Percentiles rank a stretch among this genome's conserved stretches.
These are phyloP conservation scores for Triglochin maritima DNA, from an alignment of 106 monocot species.

Conservation along the genomic window DNA sequence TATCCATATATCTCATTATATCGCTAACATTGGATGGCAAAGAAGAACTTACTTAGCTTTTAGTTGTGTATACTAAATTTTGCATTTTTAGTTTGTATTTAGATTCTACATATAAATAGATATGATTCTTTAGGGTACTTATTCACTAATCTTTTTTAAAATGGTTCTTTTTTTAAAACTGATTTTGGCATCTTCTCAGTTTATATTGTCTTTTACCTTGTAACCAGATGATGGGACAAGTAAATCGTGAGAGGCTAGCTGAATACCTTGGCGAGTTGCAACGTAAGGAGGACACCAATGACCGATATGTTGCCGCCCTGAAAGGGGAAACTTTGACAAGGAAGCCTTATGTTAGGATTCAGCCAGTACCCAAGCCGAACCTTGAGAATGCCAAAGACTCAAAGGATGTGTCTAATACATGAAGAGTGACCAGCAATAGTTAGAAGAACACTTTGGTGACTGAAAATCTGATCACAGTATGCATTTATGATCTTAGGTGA, in stretches of 20 bases:
- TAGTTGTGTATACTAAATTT: too few species aligned
- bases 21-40: too few species aligned
- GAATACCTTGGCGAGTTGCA: constrained; percentile 92
- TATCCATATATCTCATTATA: too few species aligned
- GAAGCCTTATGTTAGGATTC: constrained; percentile 81
- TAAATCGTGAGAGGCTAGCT: constrained; percentile 74
- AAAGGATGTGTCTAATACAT: background rate
- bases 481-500: too few species aligned
- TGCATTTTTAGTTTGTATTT: too few species aligned
- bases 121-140: background rate
- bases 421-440: too few species aligned
- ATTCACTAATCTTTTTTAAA: background rate
- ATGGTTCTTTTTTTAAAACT: background rate
- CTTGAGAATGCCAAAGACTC: constrained; percentile 2
- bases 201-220: background rate
- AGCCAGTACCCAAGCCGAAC: constrained; percentile 33
- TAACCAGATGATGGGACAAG: constrained; percentile 95
- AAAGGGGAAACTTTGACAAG: constrained; percentile 82
- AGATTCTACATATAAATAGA: too few species aligned
- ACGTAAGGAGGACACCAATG: constrained; percentile 88
- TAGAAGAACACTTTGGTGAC: too few species aligned
- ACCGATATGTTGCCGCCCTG: constrained; percentile 83
- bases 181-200: background rate
- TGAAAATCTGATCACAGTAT: too few species aligned
- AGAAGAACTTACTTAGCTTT: too few species aligned